phyloP scores from a whole-genome alignment of 139 green algal species.

The Volvox reticuliferus region DNA sequence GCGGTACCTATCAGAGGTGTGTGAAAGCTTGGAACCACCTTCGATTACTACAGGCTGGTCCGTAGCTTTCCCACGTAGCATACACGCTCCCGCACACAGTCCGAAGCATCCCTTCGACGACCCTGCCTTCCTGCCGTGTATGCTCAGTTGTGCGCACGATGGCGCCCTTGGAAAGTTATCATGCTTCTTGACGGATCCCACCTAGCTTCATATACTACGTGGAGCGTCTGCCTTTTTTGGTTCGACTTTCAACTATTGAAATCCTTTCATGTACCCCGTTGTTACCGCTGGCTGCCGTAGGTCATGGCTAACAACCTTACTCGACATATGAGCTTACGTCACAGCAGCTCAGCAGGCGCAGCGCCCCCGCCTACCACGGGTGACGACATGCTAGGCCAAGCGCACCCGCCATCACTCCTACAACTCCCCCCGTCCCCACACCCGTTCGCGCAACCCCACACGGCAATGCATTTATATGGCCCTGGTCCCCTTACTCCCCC shows the following conservation, averaged over 20 bases:
- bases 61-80: no score
- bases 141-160: no score
- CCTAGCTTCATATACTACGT: no score
- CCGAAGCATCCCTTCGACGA: no score
- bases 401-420: background rate
- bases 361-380: background rate
- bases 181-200: no score
- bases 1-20: slow-evolving; percentile 16
- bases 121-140: no score
- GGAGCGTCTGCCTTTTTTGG: no score
- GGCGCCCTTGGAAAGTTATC: no score
- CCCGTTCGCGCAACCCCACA: background rate
- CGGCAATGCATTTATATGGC: background rate
- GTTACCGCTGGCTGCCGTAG: background rate
- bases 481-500: background rate
- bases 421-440: background rate
- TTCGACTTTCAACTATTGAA: no score
- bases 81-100: no score
- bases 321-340: slow-evolving; percentile 14
- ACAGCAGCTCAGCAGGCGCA: background rate
- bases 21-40: background rate
- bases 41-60: no score
- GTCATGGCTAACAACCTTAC: slow-evolving; percentile 43
- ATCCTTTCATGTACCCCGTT: no score
- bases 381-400: background rate